Conservation (phyloP, 164 flowering plant species). For the Paratinospora sagittata region DNA sequence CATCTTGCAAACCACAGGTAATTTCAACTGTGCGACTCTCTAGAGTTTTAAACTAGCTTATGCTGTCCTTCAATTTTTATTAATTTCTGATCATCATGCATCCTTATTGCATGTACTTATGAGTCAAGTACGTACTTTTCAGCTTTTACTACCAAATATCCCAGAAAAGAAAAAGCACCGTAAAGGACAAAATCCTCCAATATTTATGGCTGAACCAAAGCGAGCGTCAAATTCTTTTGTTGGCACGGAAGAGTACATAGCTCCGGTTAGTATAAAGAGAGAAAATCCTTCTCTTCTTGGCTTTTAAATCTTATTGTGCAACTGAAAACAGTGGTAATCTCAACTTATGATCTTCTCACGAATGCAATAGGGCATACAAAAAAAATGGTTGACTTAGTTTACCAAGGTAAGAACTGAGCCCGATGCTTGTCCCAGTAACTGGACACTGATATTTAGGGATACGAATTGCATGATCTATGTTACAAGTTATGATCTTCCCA, state of each 20-base stretch:
- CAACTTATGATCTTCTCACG: too few relatives aligned
- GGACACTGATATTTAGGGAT: too few relatives aligned
- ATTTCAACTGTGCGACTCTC: neutral
- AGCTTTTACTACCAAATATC: constrained; percentile 64
- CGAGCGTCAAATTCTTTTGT: constrained; percentile 98
- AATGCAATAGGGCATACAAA: too few relatives aligned
- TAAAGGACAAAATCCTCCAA: constrained; percentile 56
- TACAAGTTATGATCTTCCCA: too few relatives aligned
- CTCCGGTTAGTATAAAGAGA: constrained; percentile 59
- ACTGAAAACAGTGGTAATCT: too few relatives aligned
- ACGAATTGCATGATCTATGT: too few relatives aligned
- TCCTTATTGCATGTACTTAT: constrained; percentile 6
- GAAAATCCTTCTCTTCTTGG: too few relatives aligned
- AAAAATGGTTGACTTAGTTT: too few relatives aligned
- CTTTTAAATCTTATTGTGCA: too few relatives aligned
- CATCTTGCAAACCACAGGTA: constrained; percentile 97
- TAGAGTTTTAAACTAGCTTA: neutral
- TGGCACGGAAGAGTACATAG: constrained; percentile 98
- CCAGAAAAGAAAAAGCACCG: constrained; percentile 58
- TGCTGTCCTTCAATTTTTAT: neutral
- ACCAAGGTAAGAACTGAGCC: neutral
- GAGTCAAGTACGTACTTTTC: constrained; percentile 18
- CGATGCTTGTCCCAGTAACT: neutral
- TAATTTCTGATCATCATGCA: neutral
- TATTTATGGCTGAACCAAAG: constrained; percentile 96